Conservation (phyloP, 202 grass and related monocot species). For the Elaeis oleifera region DNA sequence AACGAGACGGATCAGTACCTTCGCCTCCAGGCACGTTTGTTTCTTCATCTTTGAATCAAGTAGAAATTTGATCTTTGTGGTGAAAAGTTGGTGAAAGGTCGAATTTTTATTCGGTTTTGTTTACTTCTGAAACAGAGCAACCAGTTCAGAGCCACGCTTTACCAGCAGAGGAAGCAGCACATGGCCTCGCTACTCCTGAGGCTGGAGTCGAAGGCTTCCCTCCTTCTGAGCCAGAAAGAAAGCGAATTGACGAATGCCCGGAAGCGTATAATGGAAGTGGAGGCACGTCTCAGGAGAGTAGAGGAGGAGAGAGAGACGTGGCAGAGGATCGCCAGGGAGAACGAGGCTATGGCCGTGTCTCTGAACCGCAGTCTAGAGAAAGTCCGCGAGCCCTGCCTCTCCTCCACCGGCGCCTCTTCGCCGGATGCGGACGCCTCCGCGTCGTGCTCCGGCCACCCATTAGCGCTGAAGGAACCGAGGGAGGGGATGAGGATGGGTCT, state of each 20-base stretch:
- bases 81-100: not conserved
- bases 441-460: too few species aligned
- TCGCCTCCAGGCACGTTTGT: not conserved
- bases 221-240: not conserved
- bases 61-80: too few species aligned
- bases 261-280: not conserved
- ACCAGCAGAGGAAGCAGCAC: slow-evolving; percentile 8
- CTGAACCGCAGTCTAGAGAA: not conserved
- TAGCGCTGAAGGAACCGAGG: not conserved
- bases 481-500: not conserved
- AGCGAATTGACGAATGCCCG: not conserved
- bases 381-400: not conserved
- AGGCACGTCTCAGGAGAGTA: not conserved
- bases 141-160: not conserved
- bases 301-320: slow-evolving; percentile 4
- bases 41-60: not conserved
- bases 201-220: not conserved
- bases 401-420: not conserved
- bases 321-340: slow-evolving; percentile 1
- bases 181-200: not conserved
- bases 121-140: not conserved
- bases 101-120: not conserved
- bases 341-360: slow-evolving; percentile 1
- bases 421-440: not conserved
- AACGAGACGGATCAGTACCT: not conserved